A percentile compares a stretch with the other conserved stretches of the same genome.
phyloP scores from a whole-genome alignment of 2,329 filamentous ascomycete species.

The Aspergillus ustus region DNA sequence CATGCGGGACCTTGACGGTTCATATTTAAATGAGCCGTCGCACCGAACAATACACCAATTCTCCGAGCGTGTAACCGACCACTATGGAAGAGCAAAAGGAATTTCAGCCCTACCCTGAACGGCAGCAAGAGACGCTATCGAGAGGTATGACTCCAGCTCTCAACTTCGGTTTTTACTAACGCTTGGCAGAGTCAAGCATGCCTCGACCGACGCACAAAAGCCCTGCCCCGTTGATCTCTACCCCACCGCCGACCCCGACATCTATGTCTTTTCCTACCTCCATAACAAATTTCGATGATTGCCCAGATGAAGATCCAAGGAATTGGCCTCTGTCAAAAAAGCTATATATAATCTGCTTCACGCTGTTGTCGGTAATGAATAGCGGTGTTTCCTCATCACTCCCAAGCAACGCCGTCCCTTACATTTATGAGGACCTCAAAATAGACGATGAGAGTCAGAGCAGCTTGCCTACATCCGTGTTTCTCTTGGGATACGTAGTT shows the following conservation, averaged over 20 bases:
- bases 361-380: slow-evolving; percentile 39
- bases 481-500: slow-evolving; percentile 44
- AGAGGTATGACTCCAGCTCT: neutral
- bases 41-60: slow-evolving; percentile 2
- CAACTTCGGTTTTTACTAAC: neutral
- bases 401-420: slow-evolving; percentile 44
- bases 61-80: neutral
- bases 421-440: slow-evolving; percentile 40
- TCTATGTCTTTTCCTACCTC: neutral
- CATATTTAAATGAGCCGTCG: slow-evolving; percentile 9
- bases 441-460: slow-evolving; percentile 35
- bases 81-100: slow-evolving; percentile 7
- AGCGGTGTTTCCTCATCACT: slow-evolving; percentile 44
- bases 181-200: neutral
- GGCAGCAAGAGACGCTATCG: neutral
- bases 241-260: neutral
- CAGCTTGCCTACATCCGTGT: slow-evolving; percentile 41
- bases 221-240: neutral
- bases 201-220: neutral
- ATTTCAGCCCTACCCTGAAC: neutral
- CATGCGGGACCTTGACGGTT: neutral
- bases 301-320: slow-evolving; percentile 29
- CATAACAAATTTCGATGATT: slow-evolving; percentile 33
- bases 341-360: slow-evolving; percentile 33
- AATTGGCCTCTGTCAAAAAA: slow-evolving; percentile 37